A percentile compares a stretch with the other conserved stretches of the same genome.
These are phyloP conservation scores for Ophiostoma populinum DNA, from an alignment of 2,329 filamentous ascomycete species.

Conservation along the genomic window DNA sequence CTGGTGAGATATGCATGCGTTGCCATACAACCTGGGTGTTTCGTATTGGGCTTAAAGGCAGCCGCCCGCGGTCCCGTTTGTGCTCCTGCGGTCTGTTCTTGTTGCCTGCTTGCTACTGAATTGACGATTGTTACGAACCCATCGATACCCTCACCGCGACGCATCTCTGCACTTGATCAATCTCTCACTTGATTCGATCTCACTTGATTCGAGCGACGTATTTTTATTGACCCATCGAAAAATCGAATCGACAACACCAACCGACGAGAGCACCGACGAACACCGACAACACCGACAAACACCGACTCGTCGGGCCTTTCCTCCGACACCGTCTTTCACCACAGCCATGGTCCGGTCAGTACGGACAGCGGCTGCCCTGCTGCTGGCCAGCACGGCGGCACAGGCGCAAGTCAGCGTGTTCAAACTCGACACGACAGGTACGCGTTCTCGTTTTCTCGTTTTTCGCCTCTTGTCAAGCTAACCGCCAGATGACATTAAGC, in stretches of 20 bases:
- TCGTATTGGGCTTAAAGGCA: neutral
- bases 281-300: neutral
- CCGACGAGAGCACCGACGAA: too few relatives aligned
- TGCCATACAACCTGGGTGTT: neutral
- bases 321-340: neutral
- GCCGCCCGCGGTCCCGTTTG: too few relatives aligned
- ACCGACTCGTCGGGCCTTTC: neutral
- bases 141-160: too few relatives aligned
- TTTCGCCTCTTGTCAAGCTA: neutral
- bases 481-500: slow-evolving; percentile 10
- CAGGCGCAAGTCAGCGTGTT: slow-evolving; percentile 3
- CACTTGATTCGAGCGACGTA: too few relatives aligned
- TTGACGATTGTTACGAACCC: neutral
- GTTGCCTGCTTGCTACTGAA: neutral
- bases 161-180: too few relatives aligned
- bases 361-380: neutral
- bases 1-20: slow-evolving; percentile 2
- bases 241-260: too few relatives aligned
- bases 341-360: neutral
- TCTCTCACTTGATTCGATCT: too few relatives aligned
- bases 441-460: neutral
- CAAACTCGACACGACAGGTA: slow-evolving; percentile 8
- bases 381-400: slow-evolving; percentile 1
- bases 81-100: neutral
- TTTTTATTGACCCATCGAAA: too few relatives aligned